Evolutionary conservation across 2,329 filamentous ascomycete species (phyloP).

Genomic region (Aspergillus intermedius): DNA sequence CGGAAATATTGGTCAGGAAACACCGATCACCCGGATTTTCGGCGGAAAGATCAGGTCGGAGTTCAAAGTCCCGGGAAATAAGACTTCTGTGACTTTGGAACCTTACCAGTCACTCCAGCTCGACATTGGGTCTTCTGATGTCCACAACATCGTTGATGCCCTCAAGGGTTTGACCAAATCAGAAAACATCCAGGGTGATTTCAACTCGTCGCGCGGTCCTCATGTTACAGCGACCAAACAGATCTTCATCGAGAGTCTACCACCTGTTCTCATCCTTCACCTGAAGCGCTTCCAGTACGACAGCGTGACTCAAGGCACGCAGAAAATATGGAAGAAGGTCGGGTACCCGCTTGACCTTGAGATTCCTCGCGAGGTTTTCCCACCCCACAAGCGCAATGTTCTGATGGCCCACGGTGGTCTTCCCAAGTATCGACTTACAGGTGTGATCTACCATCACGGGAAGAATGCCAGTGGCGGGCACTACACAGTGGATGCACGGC

Average conservation of each 20-base stretch:
- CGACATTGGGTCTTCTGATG: constrained; percentile 80
- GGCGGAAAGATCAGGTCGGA: constrained; percentile 87
- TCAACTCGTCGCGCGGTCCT: constrained; percentile 69
- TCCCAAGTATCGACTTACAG: constrained; percentile 78
- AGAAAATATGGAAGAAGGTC: constrained; percentile 98
- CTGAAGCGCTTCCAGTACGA: constrained; percentile 98
- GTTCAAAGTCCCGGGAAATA: constrained; percentile 75
- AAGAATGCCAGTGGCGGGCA: constrained; percentile 94
- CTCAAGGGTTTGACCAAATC: constrained; percentile 75
- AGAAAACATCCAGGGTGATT: constrained; percentile 79
- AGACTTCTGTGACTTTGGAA: constrained; percentile 85
- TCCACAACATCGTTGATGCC: constrained; percentile 88
- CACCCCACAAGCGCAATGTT: constrained; percentile 63
- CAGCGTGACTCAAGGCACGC: constrained; percentile 68
- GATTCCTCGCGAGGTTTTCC: constrained; percentile 83
- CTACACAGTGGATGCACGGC: constrained; percentile 93
- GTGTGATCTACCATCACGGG: constrained; percentile 94
- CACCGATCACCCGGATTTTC: constrained; percentile 90
- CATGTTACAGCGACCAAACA: constrained; percentile 82
- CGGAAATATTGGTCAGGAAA: constrained; percentile 63
- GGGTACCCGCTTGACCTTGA: constrained; percentile 93
- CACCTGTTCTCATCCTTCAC: constrained; percentile 87
- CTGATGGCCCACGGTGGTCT: constrained; percentile 60
- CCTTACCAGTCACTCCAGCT: constrained; percentile 92
- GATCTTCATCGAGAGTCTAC: constrained; percentile 84